These are phyloP conservation scores for Hondaea fermentalgiana DNA, from an alignment of 108 stramenopile genomes.

Conservation along the genomic window DNA sequence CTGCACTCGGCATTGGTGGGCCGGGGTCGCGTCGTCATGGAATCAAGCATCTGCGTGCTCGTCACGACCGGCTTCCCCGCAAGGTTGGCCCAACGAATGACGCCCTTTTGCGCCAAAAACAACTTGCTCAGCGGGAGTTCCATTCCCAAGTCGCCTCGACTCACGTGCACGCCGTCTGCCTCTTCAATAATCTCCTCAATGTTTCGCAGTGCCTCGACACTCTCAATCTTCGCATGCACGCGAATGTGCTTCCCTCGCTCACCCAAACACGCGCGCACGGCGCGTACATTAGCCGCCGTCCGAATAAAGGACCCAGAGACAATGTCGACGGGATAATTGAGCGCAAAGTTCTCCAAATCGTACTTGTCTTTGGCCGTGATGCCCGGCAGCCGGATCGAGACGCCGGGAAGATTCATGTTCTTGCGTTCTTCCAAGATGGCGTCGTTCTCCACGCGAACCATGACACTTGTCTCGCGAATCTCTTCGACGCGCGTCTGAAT, in stretches of 20 bases:
- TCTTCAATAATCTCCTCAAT: conserved; percentile 22
- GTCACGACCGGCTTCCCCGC: conserved; percentile 66
- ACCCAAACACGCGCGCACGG: conserved; percentile 21
- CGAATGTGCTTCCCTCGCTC: conserved; percentile 23
- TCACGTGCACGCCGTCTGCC: conserved; percentile 31
- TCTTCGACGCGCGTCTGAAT: conserved; percentile 54
- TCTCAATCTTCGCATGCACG: conserved; percentile 39
- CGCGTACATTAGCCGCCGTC: conserved; percentile 20
- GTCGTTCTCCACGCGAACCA: conserved; percentile 63
- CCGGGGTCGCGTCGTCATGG: conserved; percentile 92
- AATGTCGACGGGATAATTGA: conserved; percentile 21
- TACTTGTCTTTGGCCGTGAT: conserved; percentile 64
- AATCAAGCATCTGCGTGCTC: conserved; percentile 97
- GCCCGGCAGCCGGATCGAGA: conserved; percentile 68
- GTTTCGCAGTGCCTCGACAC: conserved; percentile 26
- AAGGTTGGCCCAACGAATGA: conserved; percentile 36
- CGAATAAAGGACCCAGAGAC: conserved; percentile 30
- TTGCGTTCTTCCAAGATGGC: conserved; percentile 69
- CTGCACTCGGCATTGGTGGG: conserved; percentile 97
- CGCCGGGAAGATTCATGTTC: conserved; percentile 84
- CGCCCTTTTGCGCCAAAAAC: conserved; percentile 50
- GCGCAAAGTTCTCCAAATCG: conserved; percentile 23
- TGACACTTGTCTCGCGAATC: conserved; percentile 46
- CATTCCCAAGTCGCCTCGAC: conserved; percentile 37
- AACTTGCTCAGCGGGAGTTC: conserved; percentile 37